Base-by-base conservation (phyloP, 768 basidiomycete genomes). In the Mycena filopes region DNA sequence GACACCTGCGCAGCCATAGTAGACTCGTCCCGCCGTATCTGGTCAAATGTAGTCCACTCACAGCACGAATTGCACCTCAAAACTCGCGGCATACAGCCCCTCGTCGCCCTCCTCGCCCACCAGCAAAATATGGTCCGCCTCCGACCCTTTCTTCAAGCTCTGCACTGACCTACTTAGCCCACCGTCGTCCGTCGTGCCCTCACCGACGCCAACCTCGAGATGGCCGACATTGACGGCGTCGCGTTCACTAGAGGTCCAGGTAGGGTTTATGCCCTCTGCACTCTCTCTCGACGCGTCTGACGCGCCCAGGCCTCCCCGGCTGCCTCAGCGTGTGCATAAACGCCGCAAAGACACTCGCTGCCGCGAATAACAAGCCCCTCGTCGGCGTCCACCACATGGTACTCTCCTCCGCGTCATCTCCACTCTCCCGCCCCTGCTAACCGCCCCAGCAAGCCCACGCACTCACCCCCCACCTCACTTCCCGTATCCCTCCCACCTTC, bases 321-420 rank as follows among this genome's bases (percentile, higher is more conserved):
- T 96, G 94, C 75, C 83, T 99, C 15, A 86, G 86, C 26, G 91
- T 95, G 4, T 88, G 89, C 46, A 87, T 88, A 12, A 92, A 92
- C 64, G 89, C 94, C 8, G 94, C 95, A n/a, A 94, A 93, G 74
- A 87, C 89, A 0, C 80, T 99, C 3, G 95, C 95, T 1, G 91
- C 94, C 0, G 89, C 89, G 0, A 80, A 87, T 15, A 82, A 84
- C 43, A 93, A 95, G 71, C 96, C 95, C 0, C 63, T 97, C 5
- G 86, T 97, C 3, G 95, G 95, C 4, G 93, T 98, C 8, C 94
- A 98, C 77, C 96, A 99, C 72, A 99, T 98, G 96, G 96, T 95
- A 40, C 31, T 1, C 36, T 23, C 38, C n/a, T 21, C 1, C 40
- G 13, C n/a, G 42, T n/a, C 36, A 21, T 40, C n/a, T 21, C 1